Conservation (phyloP, 306 rosid genomes). For the Pterocarpus macrocarpus region DNA sequence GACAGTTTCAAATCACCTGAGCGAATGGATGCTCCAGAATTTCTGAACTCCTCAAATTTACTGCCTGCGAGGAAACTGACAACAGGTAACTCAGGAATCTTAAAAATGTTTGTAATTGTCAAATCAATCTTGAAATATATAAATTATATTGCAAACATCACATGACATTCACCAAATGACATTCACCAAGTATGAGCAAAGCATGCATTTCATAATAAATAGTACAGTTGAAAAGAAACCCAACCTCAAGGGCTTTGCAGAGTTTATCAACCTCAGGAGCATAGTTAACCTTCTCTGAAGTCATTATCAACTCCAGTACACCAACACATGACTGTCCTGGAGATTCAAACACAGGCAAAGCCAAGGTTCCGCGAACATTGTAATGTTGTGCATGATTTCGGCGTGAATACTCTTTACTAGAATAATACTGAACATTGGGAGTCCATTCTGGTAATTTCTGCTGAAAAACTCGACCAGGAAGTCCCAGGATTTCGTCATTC, state of each 20-base stretch:
- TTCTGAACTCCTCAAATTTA: constrained; percentile 78
- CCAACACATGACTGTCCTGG: constrained; percentile 79
- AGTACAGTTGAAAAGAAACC: constrained; percentile 49
- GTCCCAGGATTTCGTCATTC: constrained; percentile 67
- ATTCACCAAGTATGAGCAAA: constrained; percentile 36
- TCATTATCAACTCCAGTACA: constrained; percentile 90
- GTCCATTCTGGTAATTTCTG: constrained; percentile 89
- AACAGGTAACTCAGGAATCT: constrained; percentile 50
- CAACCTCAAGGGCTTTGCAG: constrained; percentile 96
- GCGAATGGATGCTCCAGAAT: constrained; percentile 70
- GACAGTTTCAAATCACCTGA: constrained; percentile 65
- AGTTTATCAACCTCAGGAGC: constrained; percentile 88
- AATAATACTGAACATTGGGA: constrained; percentile 90
- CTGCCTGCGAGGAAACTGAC: constrained; percentile 76
- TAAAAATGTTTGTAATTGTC: constrained; percentile 1
- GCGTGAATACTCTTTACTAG: constrained; percentile 79
- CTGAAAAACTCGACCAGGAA: constrained; percentile 90
- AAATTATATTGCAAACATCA: no score
- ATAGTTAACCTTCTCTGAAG: constrained; percentile 76
- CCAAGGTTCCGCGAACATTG: constrained; percentile 88
- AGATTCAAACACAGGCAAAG: constrained; percentile 85
- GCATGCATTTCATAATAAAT: background rate
- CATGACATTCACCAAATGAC: background rate
- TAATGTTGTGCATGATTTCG: constrained; percentile 74
- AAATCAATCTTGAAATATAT: no score